A percentile compares a stretch with the other conserved stretches of the same genome.
Evolutionary conservation across 1,284 basidiomycete species (phyloP).

Genomic region (Apiotrichum porosum): DNA sequence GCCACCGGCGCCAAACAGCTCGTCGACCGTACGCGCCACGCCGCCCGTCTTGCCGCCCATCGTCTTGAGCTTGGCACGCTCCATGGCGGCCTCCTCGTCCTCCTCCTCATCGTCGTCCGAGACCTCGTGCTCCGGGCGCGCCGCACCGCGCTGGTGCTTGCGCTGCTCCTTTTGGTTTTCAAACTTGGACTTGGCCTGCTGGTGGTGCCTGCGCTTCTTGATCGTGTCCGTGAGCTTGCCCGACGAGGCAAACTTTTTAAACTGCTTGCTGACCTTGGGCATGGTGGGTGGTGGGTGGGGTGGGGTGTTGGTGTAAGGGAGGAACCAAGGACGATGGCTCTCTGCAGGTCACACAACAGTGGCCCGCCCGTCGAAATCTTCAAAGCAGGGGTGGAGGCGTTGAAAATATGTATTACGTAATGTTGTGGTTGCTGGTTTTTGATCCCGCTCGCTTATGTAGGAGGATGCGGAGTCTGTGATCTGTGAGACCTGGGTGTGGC

Average conservation of each 20-base stretch:
- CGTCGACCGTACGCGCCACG: constrained; percentile 62
- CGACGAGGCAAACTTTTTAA: constrained; percentile 78
- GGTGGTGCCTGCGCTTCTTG: constrained; percentile 67
- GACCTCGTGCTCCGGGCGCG: constrained; percentile 37
- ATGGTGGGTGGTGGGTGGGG: constrained; percentile 42
- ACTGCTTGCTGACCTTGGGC: constrained; percentile 65
- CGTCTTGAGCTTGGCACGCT: constrained; percentile 14
- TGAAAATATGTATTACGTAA: too few species aligned
- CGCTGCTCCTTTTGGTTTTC: constrained; percentile 53
- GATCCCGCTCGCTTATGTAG: too few species aligned
- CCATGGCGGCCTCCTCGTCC: constrained; percentile 36
- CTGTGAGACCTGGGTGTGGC: too few species aligned
- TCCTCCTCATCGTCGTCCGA: constrained; percentile 51
- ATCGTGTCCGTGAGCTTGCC: constrained; percentile 83
- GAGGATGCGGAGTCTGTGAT: too few species aligned
- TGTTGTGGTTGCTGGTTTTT: too few species aligned
- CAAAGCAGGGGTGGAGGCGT: too few species aligned
- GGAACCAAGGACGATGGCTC: too few species aligned
- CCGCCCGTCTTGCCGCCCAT: constrained; percentile 36
- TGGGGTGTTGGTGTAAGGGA: not conserved
- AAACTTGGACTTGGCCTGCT: constrained; percentile 67
- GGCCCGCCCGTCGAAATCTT: too few species aligned
- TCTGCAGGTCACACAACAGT: too few species aligned
- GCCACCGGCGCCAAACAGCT: constrained; percentile 60
- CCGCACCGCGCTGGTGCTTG: constrained; percentile 38